A percentile compares a stretch with the other conserved stretches of the same genome.
These are phyloP conservation scores for Pouteria glomerata DNA, from an alignment of 148 eudicot species.

Conservation along the genomic window DNA sequence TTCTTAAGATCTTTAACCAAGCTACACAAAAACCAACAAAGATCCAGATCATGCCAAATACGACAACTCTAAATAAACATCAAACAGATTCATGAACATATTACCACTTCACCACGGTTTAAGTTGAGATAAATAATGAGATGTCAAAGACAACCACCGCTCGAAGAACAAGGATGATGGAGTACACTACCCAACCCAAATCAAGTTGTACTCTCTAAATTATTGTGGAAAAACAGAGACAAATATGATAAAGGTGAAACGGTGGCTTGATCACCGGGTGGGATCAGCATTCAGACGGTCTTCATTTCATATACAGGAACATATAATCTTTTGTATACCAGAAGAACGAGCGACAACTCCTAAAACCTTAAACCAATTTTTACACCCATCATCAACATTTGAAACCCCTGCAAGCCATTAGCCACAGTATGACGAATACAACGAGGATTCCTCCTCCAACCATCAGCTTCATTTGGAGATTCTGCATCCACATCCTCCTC, in stretches of 20 bases:
- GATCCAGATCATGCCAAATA: too few relatives aligned
- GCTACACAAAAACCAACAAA: too few relatives aligned
- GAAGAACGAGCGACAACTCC: not conserved
- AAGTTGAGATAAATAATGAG: too few relatives aligned
- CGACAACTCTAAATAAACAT: too few relatives aligned
- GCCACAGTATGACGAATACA: slow-evolving; percentile 66
- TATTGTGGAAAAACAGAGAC: not conserved
- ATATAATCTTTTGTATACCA: not conserved
- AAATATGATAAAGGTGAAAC: not conserved
- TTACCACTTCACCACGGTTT: too few relatives aligned
- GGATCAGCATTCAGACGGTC: not conserved
- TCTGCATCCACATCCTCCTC: slow-evolving; percentile 93
- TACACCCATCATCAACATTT: slow-evolving; percentile 39
- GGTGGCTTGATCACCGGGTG: not conserved
- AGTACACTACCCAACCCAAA: too few relatives aligned
- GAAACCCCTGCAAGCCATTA: slow-evolving; percentile 62
- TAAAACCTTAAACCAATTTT: not conserved
- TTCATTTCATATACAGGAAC: slow-evolving; percentile 1
- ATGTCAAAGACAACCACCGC: too few relatives aligned
- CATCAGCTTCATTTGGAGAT: slow-evolving; percentile 74
- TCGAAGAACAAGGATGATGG: too few relatives aligned
- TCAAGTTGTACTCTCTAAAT: too few relatives aligned
- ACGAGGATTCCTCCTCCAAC: slow-evolving; percentile 56
- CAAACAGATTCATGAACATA: too few relatives aligned
- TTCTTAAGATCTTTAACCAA: too few relatives aligned